Base-by-base conservation (phyloP, 1,139 yeast genomes). In the Blastobotrys malaysiensis region DNA sequence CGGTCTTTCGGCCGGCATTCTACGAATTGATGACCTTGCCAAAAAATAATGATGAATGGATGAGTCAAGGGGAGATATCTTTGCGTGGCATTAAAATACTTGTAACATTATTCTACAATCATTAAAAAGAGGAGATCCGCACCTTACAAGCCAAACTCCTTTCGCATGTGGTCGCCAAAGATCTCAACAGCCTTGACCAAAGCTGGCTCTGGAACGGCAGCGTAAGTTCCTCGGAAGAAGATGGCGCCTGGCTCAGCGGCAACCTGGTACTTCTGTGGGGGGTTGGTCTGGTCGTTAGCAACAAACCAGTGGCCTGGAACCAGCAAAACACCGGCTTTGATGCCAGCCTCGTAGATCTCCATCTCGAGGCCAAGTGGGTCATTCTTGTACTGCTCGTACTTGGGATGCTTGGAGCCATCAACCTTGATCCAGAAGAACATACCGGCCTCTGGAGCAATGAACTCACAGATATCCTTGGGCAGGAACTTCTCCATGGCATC, bases 251-350 rank as follows among this genome's bases (percentile, higher is more conserved):
- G 64, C 24, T 68, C 70, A 22, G 61, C 66, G 14, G 63, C 68
- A 31, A 46, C 52, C 52, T 59, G 56, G 46, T 60, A 62, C 45
- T 59, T 60, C 61, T 80, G 90, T 21, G 86, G 83, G 45, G 74
- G 73, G 53, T 51, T 62, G 48, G 78, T 72, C 54, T 71, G 67
- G 60, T 73, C 75, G 24, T 67, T 65, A 39, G 79, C 77, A 66
- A 78, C 77, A 77, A 90, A 90, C 96, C 96, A 90, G 53, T 93
- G 87, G 26, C 97, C 97, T 47, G 96, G 96, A 61, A 88, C 84
- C 81, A 90, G 77, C 66, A 88, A 77, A 59, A 86, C 79, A 21
- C 95, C 93, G 60, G 77, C 74, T 60, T 79, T 75, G 58, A 89
- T 75, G 18, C 82, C 85, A 58, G 76, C 76, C 63, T 86, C 84